Conservation (phyloP, 192 early-diverging fungal species). For the Irineochytrium annulatum region DNA sequence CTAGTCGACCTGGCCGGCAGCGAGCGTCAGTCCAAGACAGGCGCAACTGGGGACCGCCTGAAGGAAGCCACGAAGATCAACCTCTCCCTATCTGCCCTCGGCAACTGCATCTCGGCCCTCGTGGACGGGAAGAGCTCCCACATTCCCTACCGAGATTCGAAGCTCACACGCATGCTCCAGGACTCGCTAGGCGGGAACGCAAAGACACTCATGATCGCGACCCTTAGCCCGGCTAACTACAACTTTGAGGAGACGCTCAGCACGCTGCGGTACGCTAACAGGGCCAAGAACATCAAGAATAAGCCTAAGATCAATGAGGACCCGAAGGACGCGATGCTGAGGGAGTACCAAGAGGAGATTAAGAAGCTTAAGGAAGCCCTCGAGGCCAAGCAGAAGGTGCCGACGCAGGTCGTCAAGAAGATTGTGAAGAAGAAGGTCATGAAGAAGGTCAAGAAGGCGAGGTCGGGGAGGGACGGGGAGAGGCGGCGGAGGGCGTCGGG, state of each 20-base stretch:
- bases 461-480: background rate
- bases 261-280: conserved; percentile 59
- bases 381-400: conserved; percentile 41
- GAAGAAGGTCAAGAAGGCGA: conserved; percentile 43
- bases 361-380: conserved; percentile 46
- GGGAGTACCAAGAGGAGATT: conserved; percentile 65
- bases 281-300: conserved; percentile 66
- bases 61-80: conserved; percentile 68
- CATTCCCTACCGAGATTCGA: conserved; percentile 63
- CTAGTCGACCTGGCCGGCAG: conserved; percentile 62
- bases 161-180: conserved; percentile 60
- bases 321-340: conserved; percentile 62
- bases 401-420: conserved; percentile 37
- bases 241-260: conserved; percentile 62
- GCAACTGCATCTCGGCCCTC: conserved; percentile 62
- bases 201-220: conserved; percentile 67
- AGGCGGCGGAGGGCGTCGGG: background rate
- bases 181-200: conserved; percentile 65
- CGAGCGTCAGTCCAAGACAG: conserved; percentile 60
- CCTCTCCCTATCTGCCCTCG: conserved; percentile 54
- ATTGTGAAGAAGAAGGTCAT: conserved; percentile 46
- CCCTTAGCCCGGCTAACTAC: conserved; percentile 53
- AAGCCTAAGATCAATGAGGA: conserved; percentile 65
- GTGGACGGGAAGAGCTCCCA: conserved; percentile 60
- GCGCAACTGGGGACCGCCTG: conserved; percentile 55